Conservation (phyloP, 805 yeast genomes). For the Starmera caribaea region DNA sequence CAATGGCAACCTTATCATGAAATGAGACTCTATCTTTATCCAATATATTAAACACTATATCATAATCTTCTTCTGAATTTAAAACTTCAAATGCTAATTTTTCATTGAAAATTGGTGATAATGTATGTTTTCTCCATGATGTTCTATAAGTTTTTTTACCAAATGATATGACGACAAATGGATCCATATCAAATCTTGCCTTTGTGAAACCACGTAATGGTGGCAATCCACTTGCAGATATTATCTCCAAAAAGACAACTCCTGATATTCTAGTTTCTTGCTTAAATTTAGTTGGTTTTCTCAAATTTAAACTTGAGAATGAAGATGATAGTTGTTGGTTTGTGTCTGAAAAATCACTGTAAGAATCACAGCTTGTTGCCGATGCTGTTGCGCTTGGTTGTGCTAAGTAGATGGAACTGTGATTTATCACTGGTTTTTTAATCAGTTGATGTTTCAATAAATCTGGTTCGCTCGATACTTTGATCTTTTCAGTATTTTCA, state of each 20-base stretch:
- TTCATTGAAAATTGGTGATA: slow-evolving; percentile 78
- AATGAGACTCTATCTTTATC: slow-evolving; percentile 80
- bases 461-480: too few species aligned
- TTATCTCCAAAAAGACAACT: slow-evolving; percentile 66
- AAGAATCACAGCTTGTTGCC: background rate
- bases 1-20: slow-evolving; percentile 74
- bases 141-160: slow-evolving; percentile 85
- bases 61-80: slow-evolving; percentile 51
- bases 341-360: background rate
- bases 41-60: slow-evolving; percentile 61
- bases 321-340: background rate
- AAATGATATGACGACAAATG: slow-evolving; percentile 85
- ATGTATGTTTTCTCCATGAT: slow-evolving; percentile 71
- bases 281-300: background rate
- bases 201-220: slow-evolving; percentile 55
- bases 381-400: too few species aligned
- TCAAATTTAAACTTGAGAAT: background rate
- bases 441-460: too few species aligned
- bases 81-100: slow-evolving; percentile 69
- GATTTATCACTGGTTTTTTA: too few species aligned
- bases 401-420: too few species aligned
- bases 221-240: slow-evolving; percentile 69
- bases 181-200: slow-evolving; percentile 90
- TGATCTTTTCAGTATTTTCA: too few species aligned
- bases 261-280: slow-evolving; percentile 31